Evolutionary conservation across 208 protist species (phyloP), one percentile per base, ranked within the genome.

Genomic region (Tritrichomonas musculus): DNA sequence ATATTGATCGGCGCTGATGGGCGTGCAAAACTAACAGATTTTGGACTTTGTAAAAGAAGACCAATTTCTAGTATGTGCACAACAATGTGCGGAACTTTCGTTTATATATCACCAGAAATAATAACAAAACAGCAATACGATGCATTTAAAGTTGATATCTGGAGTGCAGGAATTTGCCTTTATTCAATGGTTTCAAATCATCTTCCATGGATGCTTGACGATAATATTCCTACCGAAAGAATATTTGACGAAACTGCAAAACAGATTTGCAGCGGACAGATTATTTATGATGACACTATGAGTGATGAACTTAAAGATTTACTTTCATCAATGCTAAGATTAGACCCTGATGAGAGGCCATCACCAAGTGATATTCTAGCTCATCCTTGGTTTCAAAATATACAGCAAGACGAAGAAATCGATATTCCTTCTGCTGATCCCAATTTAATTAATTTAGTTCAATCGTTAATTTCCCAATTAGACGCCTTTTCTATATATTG

Each of bases 51-150:
- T 39, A 88, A 47, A 39, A 20, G 77, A 33, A 3, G 36, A 53
- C 47, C 77, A 44, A 53, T 53, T 57, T 57, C 3, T 36, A 57
- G 41, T 13, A 39, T 88, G 17, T 57, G 47, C 5, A 50, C 44
- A 88, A 84, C 73, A 33, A 84, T 44, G 20, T 84, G 73, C 73
- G 73, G 73, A 33, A 88, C 77, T 33, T 88, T 88, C 27, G 77
- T 88, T 33, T 88, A 88, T 17, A 55, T 57, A 39, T 20, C 77
- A 33, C 77, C 47, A 27, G 77, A 88, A 88, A 50, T 88, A 3
- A 44, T 88, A 14, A 25, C 44, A 53, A 33, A 57, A 57, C 44
- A 88, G 30, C 22, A 30, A 17, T 88, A 57, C 39, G 77, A 88
- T 39, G 47, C 20, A 3, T 88, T 57, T 30, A 88, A 57, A 33